Base-by-base conservation (phyloP, 495 filamentous ascomycete genomes). In the Xylaria longipes region DNA sequence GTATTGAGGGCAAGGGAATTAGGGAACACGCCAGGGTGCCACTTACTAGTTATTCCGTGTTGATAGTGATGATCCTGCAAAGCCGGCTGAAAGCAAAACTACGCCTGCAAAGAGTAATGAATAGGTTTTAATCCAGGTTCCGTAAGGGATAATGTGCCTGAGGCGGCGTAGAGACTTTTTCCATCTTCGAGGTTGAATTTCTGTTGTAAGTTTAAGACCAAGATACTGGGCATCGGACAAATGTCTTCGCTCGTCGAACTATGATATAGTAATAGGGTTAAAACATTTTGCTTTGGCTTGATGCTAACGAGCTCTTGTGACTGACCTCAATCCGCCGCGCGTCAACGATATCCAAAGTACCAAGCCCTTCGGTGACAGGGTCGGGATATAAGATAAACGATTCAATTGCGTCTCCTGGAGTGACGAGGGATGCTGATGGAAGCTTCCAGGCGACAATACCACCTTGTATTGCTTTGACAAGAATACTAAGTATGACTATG, bases 371-470 rank as follows among this genome's bases (percentile, higher is more conserved):
- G 1, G 74, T 76, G 3, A 22, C 8, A 2, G 46, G 27, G 35
- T 73, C 74, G 1, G 71, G 74, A 17, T 56, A 33, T n/a, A 54
- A n/a, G 25, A 76, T 73, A 54, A 76, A 76, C 0, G 74, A 76
- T 62, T 65, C 71, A 0, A 76, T 29, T 1, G 43, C 64, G 12
- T 76, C 74, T 0, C 74, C 71, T 1, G 50, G 71, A 1, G 71
- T 72, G 27, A 71, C 68, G 5, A 76, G 25, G 0, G 74, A 71
- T 5, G n/a, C 5, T 3, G 31, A 29, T 15, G 52, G 17, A 35
- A 71, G 71, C 12, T 52, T 61, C 22, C 29, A 61, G 14, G 64
- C 27, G 1, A 68, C 15, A 0, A 72, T 0, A 5, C 39, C 45
- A 22, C 56, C 69, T 8, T n/a, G 50, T 8, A 48, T 2, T 0